Percentiles rank a stretch among this genome's conserved stretches.
phyloP scores from a whole-genome alignment of 192 early-diverging fungal species.

The Entomortierella lignicola region DNA sequence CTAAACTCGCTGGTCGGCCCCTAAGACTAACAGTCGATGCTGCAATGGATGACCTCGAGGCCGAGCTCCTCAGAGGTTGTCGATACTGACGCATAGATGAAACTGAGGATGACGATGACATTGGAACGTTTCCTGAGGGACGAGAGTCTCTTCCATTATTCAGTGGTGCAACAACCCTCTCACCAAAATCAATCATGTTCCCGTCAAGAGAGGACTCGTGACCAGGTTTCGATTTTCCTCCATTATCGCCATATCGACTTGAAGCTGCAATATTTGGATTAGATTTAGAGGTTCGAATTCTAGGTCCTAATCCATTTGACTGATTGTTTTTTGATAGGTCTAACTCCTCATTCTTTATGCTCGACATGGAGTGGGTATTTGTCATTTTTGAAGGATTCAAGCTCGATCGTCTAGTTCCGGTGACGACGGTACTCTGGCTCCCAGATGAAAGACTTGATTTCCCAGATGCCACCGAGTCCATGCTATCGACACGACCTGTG shows the following conservation, averaged over 20 bases:
- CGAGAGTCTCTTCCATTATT: not conserved
- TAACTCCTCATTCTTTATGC: not conserved
- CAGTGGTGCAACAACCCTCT: slow-evolving; percentile 25
- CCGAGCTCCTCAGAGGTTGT: slow-evolving; percentile 9
- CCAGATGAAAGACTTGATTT: slow-evolving; percentile 3
- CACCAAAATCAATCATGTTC: slow-evolving; percentile 25
- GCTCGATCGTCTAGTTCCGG: not conserved
- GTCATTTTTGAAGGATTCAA: not conserved
- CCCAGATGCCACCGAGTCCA: slow-evolving; percentile 10
- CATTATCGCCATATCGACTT: not conserved
- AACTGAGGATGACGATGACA: slow-evolving; percentile 28
- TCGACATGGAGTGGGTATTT: not conserved
- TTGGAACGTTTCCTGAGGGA: not conserved
- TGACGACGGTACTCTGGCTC: not conserved
- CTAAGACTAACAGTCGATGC: not conserved
- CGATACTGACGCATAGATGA: slow-evolving; percentile 23
- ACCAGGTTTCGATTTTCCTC: not conserved
- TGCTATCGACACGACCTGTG: slow-evolving; percentile 15
- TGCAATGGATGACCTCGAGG: slow-evolving; percentile 19
- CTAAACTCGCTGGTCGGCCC: not conserved
- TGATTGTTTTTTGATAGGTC: not conserved
- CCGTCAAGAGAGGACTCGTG: slow-evolving; percentile 2
- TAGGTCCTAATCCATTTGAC: not conserved
- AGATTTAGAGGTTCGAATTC: slow-evolving; percentile 2
- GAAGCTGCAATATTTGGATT: not conserved